These are phyloP conservation scores for Tetradesmus lagerheimii DNA, from an alignment of 139 green algal genomes.

Conservation along the genomic window DNA sequence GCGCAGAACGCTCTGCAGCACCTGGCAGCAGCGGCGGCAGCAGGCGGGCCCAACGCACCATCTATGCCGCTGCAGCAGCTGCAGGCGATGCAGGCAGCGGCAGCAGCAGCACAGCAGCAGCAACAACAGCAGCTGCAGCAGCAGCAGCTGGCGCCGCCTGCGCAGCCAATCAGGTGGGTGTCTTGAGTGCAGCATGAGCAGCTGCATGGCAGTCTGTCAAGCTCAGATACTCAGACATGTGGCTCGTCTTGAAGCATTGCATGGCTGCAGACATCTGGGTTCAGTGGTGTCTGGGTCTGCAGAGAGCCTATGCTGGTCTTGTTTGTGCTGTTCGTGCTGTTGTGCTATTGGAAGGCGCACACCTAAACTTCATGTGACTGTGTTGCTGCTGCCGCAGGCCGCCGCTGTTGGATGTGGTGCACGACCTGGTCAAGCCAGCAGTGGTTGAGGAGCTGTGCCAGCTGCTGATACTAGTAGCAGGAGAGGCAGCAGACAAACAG, in stretches of 20 bases:
- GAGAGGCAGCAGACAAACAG: constrained; percentile 43
- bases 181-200: too few relatives aligned
- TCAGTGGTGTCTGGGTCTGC: neutral
- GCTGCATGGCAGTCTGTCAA: neutral
- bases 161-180: neutral
- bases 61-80: constrained; percentile 10
- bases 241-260: neutral
- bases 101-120: neutral
- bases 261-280: neutral
- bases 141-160: neutral
- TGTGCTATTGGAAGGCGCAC: neutral
- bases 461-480: constrained; percentile 51
- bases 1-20: neutral
- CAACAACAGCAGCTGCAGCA: constrained; percentile 2
- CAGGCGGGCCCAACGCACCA: constrained; percentile 17
- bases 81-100: neutral
- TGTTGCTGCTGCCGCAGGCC: neutral
- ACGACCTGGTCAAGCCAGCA: constrained; percentile 54
- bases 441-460: constrained; percentile 65
- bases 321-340: neutral
- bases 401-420: constrained; percentile 34
- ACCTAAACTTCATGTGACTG: neutral
- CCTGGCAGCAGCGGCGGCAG: constrained; percentile 18
- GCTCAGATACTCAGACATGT: neutral
- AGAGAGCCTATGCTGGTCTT: neutral